These are phyloP conservation scores for Cercospora nicotianae DNA, from an alignment of 2,329 filamentous ascomycete species.

Conservation along the genomic window DNA sequence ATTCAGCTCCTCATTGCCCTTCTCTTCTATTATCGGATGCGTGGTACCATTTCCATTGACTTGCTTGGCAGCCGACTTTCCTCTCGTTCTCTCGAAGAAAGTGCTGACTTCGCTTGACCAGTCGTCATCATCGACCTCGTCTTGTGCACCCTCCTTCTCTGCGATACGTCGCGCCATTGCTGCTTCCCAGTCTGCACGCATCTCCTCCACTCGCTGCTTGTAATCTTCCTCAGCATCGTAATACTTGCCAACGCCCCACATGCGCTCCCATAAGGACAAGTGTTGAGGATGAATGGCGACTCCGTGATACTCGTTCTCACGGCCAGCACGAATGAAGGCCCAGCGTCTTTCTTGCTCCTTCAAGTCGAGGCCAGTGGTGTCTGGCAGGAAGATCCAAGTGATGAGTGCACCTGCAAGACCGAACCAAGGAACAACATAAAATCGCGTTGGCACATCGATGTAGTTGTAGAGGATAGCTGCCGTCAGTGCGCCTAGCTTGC, in stretches of 20 bases:
- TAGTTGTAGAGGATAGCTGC: slow-evolving; percentile 94
- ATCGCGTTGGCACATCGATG: slow-evolving; percentile 79
- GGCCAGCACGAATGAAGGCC: slow-evolving; percentile 78
- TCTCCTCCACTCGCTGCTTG: slow-evolving; percentile 75
- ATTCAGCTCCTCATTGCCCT: slow-evolving; percentile 8
- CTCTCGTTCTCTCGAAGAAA: slow-evolving; percentile 55
- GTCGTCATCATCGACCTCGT: slow-evolving; percentile 45
- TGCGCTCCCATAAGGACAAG: slow-evolving; percentile 82
- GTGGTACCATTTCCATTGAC: slow-evolving; percentile 6
- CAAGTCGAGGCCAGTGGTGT: slow-evolving; percentile 92
- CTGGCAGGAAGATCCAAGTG: slow-evolving; percentile 85
- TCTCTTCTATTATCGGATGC: slow-evolving; percentile 25
- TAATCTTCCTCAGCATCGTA: slow-evolving; percentile 84
- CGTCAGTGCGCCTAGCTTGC: slow-evolving; percentile 83
- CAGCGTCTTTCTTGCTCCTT: slow-evolving; percentile 97
- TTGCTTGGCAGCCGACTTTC: slow-evolving; percentile 21
- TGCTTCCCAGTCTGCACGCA: slow-evolving; percentile 60
- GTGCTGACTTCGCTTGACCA: slow-evolving; percentile 52
- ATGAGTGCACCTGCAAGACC: slow-evolving; percentile 82
- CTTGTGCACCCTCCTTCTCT: slow-evolving; percentile 50
- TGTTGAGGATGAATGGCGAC: slow-evolving; percentile 89
- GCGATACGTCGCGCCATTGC: slow-evolving; percentile 55
- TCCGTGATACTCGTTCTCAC: slow-evolving; percentile 82
- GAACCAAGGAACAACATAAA: slow-evolving; percentile 94
- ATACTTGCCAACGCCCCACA: slow-evolving; percentile 72